These are phyloP conservation scores for Firmiana major DNA, from an alignment of 345 rosid species.

Conservation along the genomic window DNA sequence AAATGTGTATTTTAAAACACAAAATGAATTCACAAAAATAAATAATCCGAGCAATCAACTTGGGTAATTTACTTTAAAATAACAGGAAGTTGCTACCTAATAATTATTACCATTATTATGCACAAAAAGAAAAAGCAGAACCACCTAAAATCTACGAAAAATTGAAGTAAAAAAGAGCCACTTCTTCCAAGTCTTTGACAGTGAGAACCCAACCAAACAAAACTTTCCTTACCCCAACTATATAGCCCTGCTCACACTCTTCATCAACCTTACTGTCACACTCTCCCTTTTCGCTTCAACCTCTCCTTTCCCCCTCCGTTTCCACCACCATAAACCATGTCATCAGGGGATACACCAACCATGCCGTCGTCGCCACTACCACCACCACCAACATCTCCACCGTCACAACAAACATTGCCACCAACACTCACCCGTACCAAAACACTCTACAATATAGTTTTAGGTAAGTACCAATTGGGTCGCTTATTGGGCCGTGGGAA, in stretches of 20 bases:
- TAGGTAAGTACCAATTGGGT: slow-evolving; percentile 61
- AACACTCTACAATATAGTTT: slow-evolving; percentile 30
- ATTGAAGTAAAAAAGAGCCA: background rate
- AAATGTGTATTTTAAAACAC: background rate
- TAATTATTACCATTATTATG: background rate
- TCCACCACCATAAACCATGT: slow-evolving; percentile 21
- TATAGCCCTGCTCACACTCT: background rate
- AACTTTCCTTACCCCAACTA: background rate
- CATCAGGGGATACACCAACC: background rate
- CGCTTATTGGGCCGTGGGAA: slow-evolving; percentile 69
- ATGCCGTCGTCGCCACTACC: no score
- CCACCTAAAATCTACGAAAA: background rate
- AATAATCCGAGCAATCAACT: background rate
- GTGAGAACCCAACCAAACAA: background rate
- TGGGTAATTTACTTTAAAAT: background rate
- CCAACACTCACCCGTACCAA: slow-evolving; percentile 6
- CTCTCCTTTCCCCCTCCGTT: background rate
- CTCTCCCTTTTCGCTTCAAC: background rate
- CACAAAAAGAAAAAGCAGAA: background rate
- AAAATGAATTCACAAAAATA: background rate
- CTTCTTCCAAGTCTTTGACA: background rate
- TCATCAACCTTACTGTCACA: background rate
- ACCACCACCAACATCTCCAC: background rate
- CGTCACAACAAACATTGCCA: background rate
- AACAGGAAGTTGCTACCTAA: background rate